These are phyloP conservation scores for Xerocomus minutiporus DNA, from an alignment of 1,284 basidiomycete genomes.

Conservation along the genomic window DNA sequence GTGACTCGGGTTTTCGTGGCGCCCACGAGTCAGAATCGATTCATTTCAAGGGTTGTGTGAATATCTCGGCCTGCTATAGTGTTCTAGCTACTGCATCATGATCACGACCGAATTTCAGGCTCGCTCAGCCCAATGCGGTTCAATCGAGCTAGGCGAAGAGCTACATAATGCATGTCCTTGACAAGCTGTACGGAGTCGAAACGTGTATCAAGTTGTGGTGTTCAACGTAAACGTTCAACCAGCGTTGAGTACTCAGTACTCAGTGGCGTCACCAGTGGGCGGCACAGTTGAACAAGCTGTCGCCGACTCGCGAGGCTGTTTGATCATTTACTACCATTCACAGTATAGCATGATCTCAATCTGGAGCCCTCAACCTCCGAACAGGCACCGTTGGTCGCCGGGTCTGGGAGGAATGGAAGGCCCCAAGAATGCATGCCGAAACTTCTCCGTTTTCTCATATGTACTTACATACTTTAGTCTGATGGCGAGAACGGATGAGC, in stretches of 20 bases:
- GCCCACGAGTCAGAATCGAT: neutral
- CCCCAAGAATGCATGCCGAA: neutral
- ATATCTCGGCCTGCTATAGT: neutral
- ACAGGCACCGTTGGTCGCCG: neutral
- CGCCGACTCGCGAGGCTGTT: too few species aligned
- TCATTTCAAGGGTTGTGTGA: neutral
- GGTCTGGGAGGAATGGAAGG: slow-evolving; percentile 17
- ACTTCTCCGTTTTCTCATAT: neutral
- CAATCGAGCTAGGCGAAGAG: neutral
- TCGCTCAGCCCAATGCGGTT: too few species aligned
- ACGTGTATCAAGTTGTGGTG: neutral
- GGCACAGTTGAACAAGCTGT: neutral
- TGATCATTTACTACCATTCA: neutral
- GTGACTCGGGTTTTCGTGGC: neutral
- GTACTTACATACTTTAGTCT: neutral
- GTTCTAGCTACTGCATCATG: too few species aligned
- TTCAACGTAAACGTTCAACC: too few species aligned
- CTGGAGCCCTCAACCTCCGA: neutral
- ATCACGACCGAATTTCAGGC: too few species aligned
- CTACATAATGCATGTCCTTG: neutral
- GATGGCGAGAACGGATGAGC: neutral
- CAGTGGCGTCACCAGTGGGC: neutral
- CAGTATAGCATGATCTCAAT: neutral
- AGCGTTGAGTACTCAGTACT: neutral
- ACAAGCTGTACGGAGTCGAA: neutral